These are phyloP conservation scores for Suillus variegatus DNA, from an alignment of 768 basidiomycete species.

Conservation along the genomic window DNA sequence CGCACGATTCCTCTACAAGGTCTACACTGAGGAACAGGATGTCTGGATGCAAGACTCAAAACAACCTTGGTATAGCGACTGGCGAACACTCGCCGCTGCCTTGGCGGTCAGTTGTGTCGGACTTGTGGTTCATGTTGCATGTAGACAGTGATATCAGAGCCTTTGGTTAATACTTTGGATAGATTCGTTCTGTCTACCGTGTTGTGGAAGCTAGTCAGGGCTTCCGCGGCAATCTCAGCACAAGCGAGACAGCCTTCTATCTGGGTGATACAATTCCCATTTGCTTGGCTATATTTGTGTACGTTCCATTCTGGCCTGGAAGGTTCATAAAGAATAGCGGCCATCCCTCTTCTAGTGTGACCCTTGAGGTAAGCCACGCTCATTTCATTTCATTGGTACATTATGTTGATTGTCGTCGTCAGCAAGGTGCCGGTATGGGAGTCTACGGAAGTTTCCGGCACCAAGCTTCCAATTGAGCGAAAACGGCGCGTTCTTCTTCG, in stretches of 20 bases:
- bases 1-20: constrained; percentile 48
- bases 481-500: too few relatives aligned
- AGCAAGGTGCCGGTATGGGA: too few relatives aligned
- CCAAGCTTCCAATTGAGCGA: too few relatives aligned
- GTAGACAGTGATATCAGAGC: neutral
- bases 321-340: constrained; percentile 36
- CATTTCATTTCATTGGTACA: neutral
- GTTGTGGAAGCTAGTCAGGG: constrained; percentile 67
- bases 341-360: too few relatives aligned
- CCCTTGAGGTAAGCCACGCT: neutral
- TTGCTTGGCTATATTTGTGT: constrained; percentile 57
- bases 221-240: constrained; percentile 55
- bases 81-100: constrained; percentile 55
- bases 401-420: too few relatives aligned
- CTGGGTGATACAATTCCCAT: constrained; percentile 67
- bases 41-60: constrained; percentile 41
- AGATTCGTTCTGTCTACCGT: constrained; percentile 69
- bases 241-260: constrained; percentile 65
- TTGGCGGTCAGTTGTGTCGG: constrained; percentile 61
- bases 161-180: neutral
- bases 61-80: constrained; percentile 53
- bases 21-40: constrained; percentile 42
- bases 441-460: too few relatives aligned
- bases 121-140: constrained; percentile 50
- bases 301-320: constrained; percentile 67